Base-by-base conservation (phyloP, 805 yeast genomes). In the Wickerhamomyces subpelliculosus region DNA sequence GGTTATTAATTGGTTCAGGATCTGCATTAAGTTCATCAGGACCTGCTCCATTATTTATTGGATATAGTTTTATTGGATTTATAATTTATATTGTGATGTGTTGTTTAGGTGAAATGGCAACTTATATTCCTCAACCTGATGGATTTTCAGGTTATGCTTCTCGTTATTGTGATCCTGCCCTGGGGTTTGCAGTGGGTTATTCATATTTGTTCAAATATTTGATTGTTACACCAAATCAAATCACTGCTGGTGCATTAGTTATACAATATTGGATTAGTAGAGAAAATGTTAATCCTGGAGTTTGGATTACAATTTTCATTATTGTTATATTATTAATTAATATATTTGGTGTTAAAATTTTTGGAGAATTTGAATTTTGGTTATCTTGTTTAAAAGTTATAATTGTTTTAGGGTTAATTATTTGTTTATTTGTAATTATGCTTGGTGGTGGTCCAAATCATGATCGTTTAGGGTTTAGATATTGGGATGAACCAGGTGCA, bases 371-470 rank as follows among this genome's bases (percentile, higher is more conserved):
- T 30, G 82, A 75, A 49, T 73, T 75, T 37, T 52, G 72, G 35
- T 61, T 73, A 28, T 66, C 74, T 1, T 50, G 66, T 34, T 51
- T 72, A 32, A 73, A 73, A 49, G 70, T 75, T 17, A 70, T 50
- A 68, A 81, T 78, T 78, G 64, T 49, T 6, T 22, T 46, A 78
- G 30, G 88, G 83, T n/a, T 84, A 34, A 81, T 84, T 41, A 43
- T 84, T 13, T 57, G 81, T 36, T 64, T 82, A 37, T 69, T 82
- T 46, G 62, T 79, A 41, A 72, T 84, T 43, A 80, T 82, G 62
- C 64, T 78, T 40, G 95, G 95, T 42, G 95, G 93, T 38, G 84
- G 79, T 22, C 89, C 90, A 45, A 68, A 69, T 31, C 80, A 79
- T 50, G 87, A 82, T 49, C 70, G 90, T 58, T 60, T 74, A 25